Percentiles rank a stretch among this genome's conserved stretches.
Evolutionary conservation across 345 rosid species (phyloP).

Genomic region (Eucalyptus cloeziana): DNA sequence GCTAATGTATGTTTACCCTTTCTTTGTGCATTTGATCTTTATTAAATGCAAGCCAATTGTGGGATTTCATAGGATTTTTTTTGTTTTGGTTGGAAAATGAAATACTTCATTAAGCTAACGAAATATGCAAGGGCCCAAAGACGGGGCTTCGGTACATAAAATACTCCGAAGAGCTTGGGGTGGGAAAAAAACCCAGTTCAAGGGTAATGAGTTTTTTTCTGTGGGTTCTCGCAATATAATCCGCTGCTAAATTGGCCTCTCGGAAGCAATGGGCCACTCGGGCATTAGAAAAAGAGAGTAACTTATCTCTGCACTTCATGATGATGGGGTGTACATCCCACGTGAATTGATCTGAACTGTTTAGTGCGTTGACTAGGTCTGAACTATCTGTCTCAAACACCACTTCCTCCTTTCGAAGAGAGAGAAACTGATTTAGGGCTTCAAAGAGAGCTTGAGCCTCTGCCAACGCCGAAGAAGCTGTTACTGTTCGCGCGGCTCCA

Average conservation of each 20-base stretch:
- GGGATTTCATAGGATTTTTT: neutral
- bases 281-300: neutral
- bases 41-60: neutral
- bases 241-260: neutral
- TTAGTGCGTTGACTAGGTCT: too few relatives aligned
- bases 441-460: too few relatives aligned
- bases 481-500: too few relatives aligned
- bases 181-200: neutral
- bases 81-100: neutral
- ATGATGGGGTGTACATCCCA: rapidly evolving
- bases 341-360: rapidly evolving
- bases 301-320: neutral
- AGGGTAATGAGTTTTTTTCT: neutral
- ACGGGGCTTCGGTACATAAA: too few relatives aligned
- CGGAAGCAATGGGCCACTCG: neutral
- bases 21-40: neutral
- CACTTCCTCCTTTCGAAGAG: too few relatives aligned
- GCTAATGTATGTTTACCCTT: neutral
- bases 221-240: neutral
- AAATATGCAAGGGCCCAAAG: neutral
- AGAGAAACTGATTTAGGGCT: neutral
- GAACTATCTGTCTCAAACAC: too few relatives aligned
- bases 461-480: too few relatives aligned
- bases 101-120: neutral
- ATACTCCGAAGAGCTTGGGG: neutral